A percentile compares a stretch with the other conserved stretches of the same genome.
phyloP scores from a whole-genome alignment of 2,329 filamentous ascomycete genomes.

The Trichothecium roseum region DNA sequence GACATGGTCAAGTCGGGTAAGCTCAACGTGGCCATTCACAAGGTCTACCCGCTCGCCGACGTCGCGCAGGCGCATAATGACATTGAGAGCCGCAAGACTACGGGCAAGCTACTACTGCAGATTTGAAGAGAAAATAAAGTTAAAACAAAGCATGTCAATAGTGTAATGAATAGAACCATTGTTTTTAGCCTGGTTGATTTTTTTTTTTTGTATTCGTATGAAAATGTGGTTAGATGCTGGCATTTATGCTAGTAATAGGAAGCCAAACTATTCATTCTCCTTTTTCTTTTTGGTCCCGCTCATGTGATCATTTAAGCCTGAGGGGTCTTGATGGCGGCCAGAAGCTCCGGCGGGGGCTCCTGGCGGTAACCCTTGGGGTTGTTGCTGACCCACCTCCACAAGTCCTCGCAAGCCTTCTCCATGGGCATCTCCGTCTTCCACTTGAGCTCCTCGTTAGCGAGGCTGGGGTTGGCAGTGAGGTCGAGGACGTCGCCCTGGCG shows the following conservation, averaged over 20 bases:
- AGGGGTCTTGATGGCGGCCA: conserved; percentile 49
- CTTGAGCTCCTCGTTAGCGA: conserved; percentile 78
- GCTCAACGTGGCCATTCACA: conserved; percentile 63
- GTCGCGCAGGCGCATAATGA: conserved; percentile 64
- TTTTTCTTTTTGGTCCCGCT: conserved; percentile 5
- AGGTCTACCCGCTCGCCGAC: conserved; percentile 67
- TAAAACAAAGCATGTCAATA: no score
- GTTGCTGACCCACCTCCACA: conserved; percentile 96
- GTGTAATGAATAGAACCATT: no score
- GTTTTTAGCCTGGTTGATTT: no score
- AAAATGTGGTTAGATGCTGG: no score
- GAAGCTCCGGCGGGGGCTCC: conserved; percentile 72
- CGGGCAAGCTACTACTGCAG: conserved; percentile 71
- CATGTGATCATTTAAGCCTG: conserved; percentile 13
- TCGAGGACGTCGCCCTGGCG: conserved; percentile 86
- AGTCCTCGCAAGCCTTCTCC: conserved; percentile 84
- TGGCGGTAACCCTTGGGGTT: conserved; percentile 94
- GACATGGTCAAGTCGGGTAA: conserved; percentile 58
- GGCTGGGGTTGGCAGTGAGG: conserved; percentile 80
- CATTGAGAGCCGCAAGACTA: conserved; percentile 72
- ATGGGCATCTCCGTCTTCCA: conserved; percentile 90
- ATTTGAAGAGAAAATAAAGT: no score
- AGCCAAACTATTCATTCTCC: conserved; percentile 2
- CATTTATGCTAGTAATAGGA: not conserved
- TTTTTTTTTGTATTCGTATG: no score